A percentile compares a stretch with the other conserved stretches of the same genome.
Evolutionary conservation across 148 eudicot species (phyloP).

Genomic region (Rhododendron kiyosumense): DNA sequence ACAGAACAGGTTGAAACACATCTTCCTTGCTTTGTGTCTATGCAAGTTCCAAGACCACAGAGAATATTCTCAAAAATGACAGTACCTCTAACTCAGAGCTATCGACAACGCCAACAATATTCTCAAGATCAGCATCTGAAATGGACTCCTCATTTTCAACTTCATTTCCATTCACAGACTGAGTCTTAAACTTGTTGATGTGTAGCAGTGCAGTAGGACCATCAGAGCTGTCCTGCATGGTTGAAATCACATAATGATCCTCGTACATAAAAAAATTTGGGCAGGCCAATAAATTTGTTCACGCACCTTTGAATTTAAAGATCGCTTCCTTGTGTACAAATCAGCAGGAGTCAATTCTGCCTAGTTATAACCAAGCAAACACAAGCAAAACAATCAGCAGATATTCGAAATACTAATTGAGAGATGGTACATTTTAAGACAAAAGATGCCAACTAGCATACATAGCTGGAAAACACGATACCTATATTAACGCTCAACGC

Average conservation of each 20-base stretch:
- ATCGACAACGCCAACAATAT: constrained; percentile 81
- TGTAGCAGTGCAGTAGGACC: constrained; percentile 45
- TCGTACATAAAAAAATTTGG: background rate
- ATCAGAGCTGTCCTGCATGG: constrained; percentile 52
- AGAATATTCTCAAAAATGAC: background rate
- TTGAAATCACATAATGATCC: constrained; percentile 15
- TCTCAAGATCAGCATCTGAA: constrained; percentile 87
- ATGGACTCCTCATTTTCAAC: constrained; percentile 69
- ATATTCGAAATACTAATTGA: background rate
- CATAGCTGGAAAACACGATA: background rate
- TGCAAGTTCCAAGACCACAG: background rate
- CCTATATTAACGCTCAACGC: background rate
- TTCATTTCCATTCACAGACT: constrained; percentile 38
- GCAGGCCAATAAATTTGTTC: constrained; percentile 7
- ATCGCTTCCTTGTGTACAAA: constrained; percentile 69
- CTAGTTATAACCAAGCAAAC: constrained; percentile 28
- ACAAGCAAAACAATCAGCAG: constrained; percentile 4
- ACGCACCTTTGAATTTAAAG: constrained; percentile 59
- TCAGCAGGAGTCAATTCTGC: constrained; percentile 90
- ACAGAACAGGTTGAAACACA: background rate
- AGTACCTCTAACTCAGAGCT: constrained; percentile 74
- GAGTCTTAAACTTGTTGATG: constrained; percentile 29
- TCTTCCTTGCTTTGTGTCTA: constrained; percentile 3
- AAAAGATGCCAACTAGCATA: background rate
- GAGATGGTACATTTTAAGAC: background rate